phyloP scores from a whole-genome alignment of 2,329 filamentous ascomycete genomes.

The Ceratocystis alfenasii region DNA sequence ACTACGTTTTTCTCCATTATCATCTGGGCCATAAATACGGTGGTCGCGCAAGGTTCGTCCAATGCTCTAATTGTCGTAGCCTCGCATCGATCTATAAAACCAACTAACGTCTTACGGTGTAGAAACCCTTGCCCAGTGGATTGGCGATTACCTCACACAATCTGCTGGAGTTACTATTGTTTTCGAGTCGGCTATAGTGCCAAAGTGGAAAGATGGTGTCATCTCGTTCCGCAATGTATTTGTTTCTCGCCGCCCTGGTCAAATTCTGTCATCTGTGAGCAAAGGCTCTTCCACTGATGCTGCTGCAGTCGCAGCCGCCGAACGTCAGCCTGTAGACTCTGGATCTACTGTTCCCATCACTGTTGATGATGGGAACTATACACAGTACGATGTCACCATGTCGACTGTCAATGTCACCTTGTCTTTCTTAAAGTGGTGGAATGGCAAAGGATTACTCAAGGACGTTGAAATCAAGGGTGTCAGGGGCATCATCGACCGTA shows the following conservation, averaged over 20 bases:
- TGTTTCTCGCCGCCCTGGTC: constrained; percentile 79
- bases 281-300: constrained; percentile 82
- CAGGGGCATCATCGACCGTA: constrained; percentile 82
- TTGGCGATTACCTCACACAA: constrained; percentile 89
- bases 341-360: constrained; percentile 31
- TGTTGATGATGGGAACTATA: constrained; percentile 89
- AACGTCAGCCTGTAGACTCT: constrained; percentile 42
- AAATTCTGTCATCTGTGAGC: constrained; percentile 67
- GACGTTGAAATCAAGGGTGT: constrained; percentile 93
- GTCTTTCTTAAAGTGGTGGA: constrained; percentile 99
- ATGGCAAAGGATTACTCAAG: constrained; percentile 78
- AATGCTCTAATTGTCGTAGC: not conserved
- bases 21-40: constrained; percentile 87
- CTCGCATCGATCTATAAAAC: not conserved
- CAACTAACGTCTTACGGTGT: not conserved
- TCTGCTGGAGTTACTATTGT: constrained; percentile 88
- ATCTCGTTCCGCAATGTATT: constrained; percentile 97
- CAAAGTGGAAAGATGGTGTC: constrained; percentile 87
- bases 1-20: constrained; percentile 92
- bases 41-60: constrained; percentile 72
- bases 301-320: constrained; percentile 72
- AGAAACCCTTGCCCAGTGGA: constrained; percentile 87
- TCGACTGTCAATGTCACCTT: constrained; percentile 92
- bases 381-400: constrained; percentile 90
- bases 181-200: constrained; percentile 95